Percentiles rank a stretch among this genome's conserved stretches.
phyloP scores from a whole-genome alignment of 2,329 filamentous ascomycete species.

The Stemphylium lycopersici region DNA sequence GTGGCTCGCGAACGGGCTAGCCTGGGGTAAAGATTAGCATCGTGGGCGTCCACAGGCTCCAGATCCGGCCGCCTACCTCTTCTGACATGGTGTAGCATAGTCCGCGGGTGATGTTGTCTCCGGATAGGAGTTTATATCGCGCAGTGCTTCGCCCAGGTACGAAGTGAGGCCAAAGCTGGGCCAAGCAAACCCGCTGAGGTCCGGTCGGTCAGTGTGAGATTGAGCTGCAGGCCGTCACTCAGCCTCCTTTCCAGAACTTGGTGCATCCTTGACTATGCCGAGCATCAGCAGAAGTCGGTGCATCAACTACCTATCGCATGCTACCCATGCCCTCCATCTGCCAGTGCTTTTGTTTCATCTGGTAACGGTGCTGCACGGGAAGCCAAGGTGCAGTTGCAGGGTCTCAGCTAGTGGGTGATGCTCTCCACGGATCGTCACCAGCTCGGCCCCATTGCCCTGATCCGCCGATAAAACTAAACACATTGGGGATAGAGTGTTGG shows the following conservation, averaged over 20 bases:
- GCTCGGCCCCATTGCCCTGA: background rate
- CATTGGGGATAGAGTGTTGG: background rate
- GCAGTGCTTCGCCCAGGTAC: background rate
- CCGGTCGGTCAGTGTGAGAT: conserved; percentile 9
- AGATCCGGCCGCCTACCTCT: conserved; percentile 11
- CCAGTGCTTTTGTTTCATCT: background rate
- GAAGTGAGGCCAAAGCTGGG: background rate
- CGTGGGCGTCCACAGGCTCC: background rate
- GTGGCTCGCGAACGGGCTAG: conserved; percentile 5
- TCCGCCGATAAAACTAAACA: background rate
- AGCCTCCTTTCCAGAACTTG: conserved; percentile 17
- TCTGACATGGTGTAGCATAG: conserved; percentile 25
- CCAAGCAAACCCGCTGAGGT: conserved; percentile 1
- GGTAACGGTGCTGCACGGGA: background rate
- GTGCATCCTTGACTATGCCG: conserved; percentile 4
- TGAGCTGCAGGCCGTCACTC: conserved; percentile 13
- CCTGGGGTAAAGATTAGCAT: conserved; percentile 13
- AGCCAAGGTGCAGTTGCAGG: background rate
- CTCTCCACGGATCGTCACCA: background rate
- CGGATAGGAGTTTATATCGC: background rate
- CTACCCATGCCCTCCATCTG: background rate
- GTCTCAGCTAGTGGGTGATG: background rate
- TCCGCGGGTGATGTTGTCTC: background rate
- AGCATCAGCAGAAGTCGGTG: conserved; percentile 1
- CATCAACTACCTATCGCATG: background rate